Evolutionary conservation across 2,329 filamentous ascomycete genomes (phyloP).

Genomic region (Colletotrichum paranaense): DNA sequence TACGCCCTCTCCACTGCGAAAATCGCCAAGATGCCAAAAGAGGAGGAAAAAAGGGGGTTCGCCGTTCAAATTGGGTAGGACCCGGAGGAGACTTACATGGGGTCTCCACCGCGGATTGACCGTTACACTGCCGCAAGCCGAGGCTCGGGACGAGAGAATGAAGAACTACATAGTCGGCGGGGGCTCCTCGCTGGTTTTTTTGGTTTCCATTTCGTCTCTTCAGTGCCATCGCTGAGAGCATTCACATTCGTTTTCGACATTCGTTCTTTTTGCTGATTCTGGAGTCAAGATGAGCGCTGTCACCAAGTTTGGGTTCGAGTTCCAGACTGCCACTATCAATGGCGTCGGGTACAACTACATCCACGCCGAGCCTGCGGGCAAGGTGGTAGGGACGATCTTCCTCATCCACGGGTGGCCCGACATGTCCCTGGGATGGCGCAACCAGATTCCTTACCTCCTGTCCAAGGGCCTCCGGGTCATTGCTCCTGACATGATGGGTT

Average conservation of each 20-base stretch:
- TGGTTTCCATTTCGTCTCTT: background rate
- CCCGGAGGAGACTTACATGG: background rate
- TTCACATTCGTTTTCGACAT: background rate
- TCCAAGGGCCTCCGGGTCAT: constrained; percentile 77
- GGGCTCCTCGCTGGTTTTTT: background rate
- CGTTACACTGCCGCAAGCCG: background rate
- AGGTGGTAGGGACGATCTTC: constrained; percentile 53
- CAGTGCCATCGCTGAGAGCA: background rate
- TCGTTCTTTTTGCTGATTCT: background rate
- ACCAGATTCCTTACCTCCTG: constrained; percentile 79
- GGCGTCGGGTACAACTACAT: constrained; percentile 74
- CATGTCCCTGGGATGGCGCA: constrained; percentile 79
- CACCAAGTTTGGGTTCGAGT: constrained; percentile 3
- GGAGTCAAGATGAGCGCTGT: background rate
- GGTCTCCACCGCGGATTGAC: background rate
- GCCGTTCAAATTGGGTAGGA: background rate
- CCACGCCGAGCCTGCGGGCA: constrained; percentile 54
- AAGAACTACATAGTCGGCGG: constrained; percentile 33
- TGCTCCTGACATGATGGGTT: constrained; percentile 82
- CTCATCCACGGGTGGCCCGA: constrained; percentile 78
- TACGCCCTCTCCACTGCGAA: background rate
- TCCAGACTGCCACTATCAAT: constrained; percentile 30
- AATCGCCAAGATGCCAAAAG: background rate
- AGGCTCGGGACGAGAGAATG: background rate
- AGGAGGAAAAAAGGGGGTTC: background rate